phyloP scores from a whole-genome alignment of 108 stramenopile genomes.

The Nitzschia palea region DNA sequence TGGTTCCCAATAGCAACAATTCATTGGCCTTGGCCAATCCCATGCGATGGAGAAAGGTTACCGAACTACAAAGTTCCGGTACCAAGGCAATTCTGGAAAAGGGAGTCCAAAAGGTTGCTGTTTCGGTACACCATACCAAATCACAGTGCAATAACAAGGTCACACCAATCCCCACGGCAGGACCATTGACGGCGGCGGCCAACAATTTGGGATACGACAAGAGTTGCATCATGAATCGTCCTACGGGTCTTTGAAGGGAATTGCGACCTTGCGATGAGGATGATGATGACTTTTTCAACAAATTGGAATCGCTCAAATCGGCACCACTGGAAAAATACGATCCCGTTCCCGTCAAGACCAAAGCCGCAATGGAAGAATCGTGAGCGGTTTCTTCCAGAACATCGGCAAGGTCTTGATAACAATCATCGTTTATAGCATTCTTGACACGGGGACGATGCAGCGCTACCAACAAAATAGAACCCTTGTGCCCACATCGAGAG shows the following conservation, averaged over 20 bases:
- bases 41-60: constrained; percentile 41
- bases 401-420: constrained; percentile 48
- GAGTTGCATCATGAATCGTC: constrained; percentile 46
- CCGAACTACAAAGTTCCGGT: constrained; percentile 54
- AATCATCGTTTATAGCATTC: constrained; percentile 49
- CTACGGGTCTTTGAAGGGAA: constrained; percentile 27
- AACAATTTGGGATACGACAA: constrained; percentile 54
- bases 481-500: constrained; percentile 20
- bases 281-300: neutral
- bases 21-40: constrained; percentile 51
- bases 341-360: constrained; percentile 58
- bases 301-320: constrained; percentile 32
- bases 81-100: constrained; percentile 59
- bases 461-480: constrained; percentile 35
- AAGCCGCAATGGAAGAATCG: constrained; percentile 40
- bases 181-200: constrained; percentile 63
- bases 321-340: constrained; percentile 55
- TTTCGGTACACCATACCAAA: constrained; percentile 35
- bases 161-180: constrained; percentile 61
- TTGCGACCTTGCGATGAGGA: neutral
- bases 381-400: constrained; percentile 26
- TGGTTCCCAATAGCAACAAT: constrained; percentile 46
- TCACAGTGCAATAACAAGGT: constrained; percentile 56
- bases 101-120: constrained; percentile 61
- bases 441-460: constrained; percentile 41